Percentiles rank a stretch among this genome's conserved stretches.
These are phyloP conservation scores for Fusarium annulatum DNA, from an alignment of 2,329 filamentous ascomycete genomes.

Conservation along the genomic window DNA sequence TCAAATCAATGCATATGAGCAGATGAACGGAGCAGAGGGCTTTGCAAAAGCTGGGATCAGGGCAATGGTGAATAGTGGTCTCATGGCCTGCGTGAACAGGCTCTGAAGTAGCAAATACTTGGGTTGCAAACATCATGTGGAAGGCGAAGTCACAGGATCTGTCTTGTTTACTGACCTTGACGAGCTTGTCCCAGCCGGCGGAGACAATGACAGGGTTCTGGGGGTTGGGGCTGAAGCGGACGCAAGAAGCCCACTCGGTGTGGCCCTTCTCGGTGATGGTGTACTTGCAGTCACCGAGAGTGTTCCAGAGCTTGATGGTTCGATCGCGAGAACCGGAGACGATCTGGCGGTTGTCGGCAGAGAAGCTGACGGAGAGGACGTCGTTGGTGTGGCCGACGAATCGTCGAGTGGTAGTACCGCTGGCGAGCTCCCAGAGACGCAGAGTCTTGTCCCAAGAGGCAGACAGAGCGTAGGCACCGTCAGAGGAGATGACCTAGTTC, in stretches of 20 bases:
- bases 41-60: constrained; percentile 68
- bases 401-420: constrained; percentile 94
- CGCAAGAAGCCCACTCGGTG: constrained; percentile 99
- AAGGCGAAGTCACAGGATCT: background rate
- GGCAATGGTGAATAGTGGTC: constrained; percentile 89
- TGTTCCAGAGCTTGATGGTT: constrained; percentile 99
- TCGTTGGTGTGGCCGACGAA: constrained; percentile 99
- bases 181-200: constrained; percentile 99
- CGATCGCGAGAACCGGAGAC: constrained; percentile 98
- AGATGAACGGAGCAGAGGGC: constrained; percentile 6
- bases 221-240: constrained; percentile 99
- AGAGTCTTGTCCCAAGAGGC: constrained; percentile 99
- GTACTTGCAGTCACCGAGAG: constrained; percentile 99
- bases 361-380: constrained; percentile 99
- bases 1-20: background rate
- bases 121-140: constrained; percentile 89
- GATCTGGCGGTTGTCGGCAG: constrained; percentile 99
- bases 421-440: constrained; percentile 98
- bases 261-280: constrained; percentile 99
- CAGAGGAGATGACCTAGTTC: constrained; percentile 93
- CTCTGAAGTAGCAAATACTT: constrained; percentile 99
- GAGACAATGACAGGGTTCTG: constrained; percentile 99
- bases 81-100: constrained; percentile 84
- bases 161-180: constrained; percentile 82
- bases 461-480: constrained; percentile 98